Evolutionary conservation across 2,329 filamentous ascomycete species (phyloP), one percentile per base, ranked within the genome.

Genomic region (Nemania diffusa): DNA sequence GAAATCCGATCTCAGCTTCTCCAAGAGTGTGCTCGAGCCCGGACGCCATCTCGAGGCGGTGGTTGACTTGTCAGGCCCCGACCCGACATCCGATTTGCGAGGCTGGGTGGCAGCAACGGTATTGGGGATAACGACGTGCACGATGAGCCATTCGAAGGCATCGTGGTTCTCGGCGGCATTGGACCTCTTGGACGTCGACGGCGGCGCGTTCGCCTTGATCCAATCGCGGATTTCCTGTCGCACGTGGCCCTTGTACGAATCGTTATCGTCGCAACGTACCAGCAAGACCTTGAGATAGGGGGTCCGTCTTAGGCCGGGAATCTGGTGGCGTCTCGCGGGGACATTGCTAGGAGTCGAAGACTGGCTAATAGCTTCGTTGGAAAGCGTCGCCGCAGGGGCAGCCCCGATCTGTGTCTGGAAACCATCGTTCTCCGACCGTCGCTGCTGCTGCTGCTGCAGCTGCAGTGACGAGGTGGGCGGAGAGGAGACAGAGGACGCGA

Each of bases 211-310:
- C 6, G 87, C 83, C 79, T 96, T 97, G 74, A 98, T 88, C 96
- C 96, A 99, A 71, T 98, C 94, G 57, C 92, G 88, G 40, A 99
- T 85, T 72, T 92, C 88, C 74, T 92, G 89, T 57, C 94, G 87
- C 6, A 92, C 90, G 13, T 88, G 88, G 1, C 88, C 84, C 80
- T 97, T 98, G 84, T 99, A 99, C 8, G 89, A 89, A 55, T 99
- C 97, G 75, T 94, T 97, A 77, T 99, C 96, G 81, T 98, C 96
- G 81, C 96, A 98, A 75, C 94, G 88, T 60, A 99, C 86, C 1
- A 99, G 83, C 64, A 94, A 91, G 6, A 99, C 83, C 78, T 97
- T 98, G 67, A 99, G 84, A 78, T 99, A 99, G 0, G 97, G 94
- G 0, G 95, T 98, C 69, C 93, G 92, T 44, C 95, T 91, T 63